Base-by-base conservation (phyloP, 2,329 filamentous ascomycete genomes). In the Colletotrichum sublineola region DNA sequence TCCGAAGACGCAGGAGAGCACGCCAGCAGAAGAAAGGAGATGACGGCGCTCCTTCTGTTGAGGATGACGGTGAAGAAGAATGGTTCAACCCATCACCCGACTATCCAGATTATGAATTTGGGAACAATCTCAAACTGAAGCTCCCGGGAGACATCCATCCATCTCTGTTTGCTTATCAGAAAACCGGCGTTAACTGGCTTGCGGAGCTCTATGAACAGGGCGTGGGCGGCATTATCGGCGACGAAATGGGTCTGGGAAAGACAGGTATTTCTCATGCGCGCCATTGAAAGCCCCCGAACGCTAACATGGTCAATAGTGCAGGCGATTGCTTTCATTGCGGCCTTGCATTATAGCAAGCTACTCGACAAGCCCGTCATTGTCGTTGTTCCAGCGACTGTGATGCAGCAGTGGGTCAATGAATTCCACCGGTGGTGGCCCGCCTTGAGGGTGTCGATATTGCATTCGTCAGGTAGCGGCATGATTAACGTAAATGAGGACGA, bases 381-480 rank as follows among this genome's bases (percentile, higher is more conserved):
- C 9, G 95, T 99, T 5, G 95, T 95, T 63, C 96, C 96, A 2
- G 96, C 96, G 4, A 99, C 96, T 0, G 93, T 99, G 33, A 92
- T 99, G 84, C 93, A 94, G 73, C 96, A 99, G 80, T 99, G 96
- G 96, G 96, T 98, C 15, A 97, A 97, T 75, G 96, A 99, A 79
- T 98, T 99, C 77, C 97, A 99, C 82, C 91, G 92, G 15, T 99
- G 97, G 97, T 99, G 97, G 97, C 96, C 96, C n/a, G 92, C 96
- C n/a, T 86, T 99, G 42, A 90, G 97, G 53, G 96, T 99, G 6
- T 97, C 95, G 0, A 98, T 99, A 74, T 81, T 99, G 61, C 96
- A 99, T 80, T 94, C 94, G 0, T 98, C 96, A 5, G 96, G 96
- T 3, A 98, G 95, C 80, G 97, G 96, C 24, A 98, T 99, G 96